A percentile compares a stretch with the other conserved stretches of the same genome.
These are phyloP conservation scores for Taxillus chinensis DNA, from an alignment of 164 flowering plant species.

Conservation along the genomic window DNA sequence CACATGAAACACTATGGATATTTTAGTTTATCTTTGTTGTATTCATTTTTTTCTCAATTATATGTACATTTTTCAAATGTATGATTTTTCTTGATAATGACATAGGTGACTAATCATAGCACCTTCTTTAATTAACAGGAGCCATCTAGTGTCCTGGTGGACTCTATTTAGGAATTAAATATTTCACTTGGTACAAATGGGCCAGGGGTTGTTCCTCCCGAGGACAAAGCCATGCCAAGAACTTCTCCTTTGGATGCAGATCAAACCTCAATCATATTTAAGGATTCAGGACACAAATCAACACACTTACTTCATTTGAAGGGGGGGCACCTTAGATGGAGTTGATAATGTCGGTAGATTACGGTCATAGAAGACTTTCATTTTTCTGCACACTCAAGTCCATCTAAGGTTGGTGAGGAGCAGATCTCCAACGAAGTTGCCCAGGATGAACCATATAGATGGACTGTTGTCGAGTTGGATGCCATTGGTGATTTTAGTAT, in stretches of 20 bases:
- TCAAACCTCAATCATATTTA: constrained; percentile 9
- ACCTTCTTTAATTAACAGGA: constrained; percentile 26
- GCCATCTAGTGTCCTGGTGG: neutral
- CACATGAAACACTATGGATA: too few species aligned
- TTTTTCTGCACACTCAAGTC: too few species aligned
- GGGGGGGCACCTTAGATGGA: constrained; percentile 6
- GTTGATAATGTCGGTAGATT: constrained; percentile 6
- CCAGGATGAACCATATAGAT: too few species aligned
- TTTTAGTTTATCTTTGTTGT: too few species aligned
- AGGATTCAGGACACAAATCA: constrained; percentile 8
- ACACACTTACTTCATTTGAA: constrained; percentile 4
- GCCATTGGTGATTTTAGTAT: constrained; percentile 67
- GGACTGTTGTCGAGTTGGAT: too few species aligned
- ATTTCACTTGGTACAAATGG: too few species aligned
- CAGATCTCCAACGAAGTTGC: constrained; percentile 12
- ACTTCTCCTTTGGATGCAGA: constrained; percentile 7
- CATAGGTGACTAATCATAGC: neutral
- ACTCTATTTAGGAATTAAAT: too few species aligned
- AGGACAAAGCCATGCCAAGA: constrained; percentile 7
- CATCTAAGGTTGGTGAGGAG: too few species aligned
- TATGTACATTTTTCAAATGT: too few species aligned
- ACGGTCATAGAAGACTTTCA: constrained; percentile 2
- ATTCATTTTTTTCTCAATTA: too few species aligned
- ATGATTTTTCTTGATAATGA: too few species aligned
- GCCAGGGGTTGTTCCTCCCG: neutral